Percentiles rank a stretch among this genome's conserved stretches.
Conservation (phyloP, 2,329 filamentous ascomycete genomes). For the Phoma sp. region DNA sequence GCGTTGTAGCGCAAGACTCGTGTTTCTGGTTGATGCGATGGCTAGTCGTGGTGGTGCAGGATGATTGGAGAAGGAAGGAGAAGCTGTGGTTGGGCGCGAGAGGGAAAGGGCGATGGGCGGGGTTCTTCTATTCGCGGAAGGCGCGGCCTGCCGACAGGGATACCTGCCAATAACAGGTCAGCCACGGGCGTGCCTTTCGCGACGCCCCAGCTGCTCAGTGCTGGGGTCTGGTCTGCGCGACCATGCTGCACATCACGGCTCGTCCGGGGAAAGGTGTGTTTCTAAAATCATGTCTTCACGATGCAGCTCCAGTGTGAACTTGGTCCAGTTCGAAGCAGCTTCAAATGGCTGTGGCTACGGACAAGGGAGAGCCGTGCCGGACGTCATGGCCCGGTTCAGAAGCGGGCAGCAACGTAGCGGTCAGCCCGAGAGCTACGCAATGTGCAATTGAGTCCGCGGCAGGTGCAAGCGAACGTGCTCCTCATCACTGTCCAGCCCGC, state of each 20-base stretch:
- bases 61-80: conserved; percentile 38
- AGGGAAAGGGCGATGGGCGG: conserved; percentile 31
- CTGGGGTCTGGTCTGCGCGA: conserved; percentile 5
- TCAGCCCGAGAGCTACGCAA: conserved; percentile 19
- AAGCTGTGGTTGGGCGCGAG: conserved; percentile 35
- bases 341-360: background rate
- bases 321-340: background rate
- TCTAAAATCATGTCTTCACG: background rate
- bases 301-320: background rate
- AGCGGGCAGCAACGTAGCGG: conserved; percentile 14
- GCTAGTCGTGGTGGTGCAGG: conserved; percentile 32
- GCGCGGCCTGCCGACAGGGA: conserved; percentile 23
- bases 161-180: conserved; percentile 26
- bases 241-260: conserved; percentile 14
- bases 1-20: conserved; percentile 37
- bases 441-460: conserved; percentile 10
- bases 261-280: background rate
- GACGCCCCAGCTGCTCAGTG: conserved; percentile 8
- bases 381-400: conserved; percentile 15
- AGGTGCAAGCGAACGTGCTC: conserved; percentile 14
- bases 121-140: conserved; percentile 26
- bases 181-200: conserved; percentile 17
- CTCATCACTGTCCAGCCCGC: conserved; percentile 1
- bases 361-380: conserved; percentile 14
- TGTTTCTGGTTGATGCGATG: conserved; percentile 27